Evolutionary conservation across 1,139 yeast genomes (phyloP), one percentile per base, ranked within the genome.

Genomic region (Yamadazyma pseudoaaseri): DNA sequence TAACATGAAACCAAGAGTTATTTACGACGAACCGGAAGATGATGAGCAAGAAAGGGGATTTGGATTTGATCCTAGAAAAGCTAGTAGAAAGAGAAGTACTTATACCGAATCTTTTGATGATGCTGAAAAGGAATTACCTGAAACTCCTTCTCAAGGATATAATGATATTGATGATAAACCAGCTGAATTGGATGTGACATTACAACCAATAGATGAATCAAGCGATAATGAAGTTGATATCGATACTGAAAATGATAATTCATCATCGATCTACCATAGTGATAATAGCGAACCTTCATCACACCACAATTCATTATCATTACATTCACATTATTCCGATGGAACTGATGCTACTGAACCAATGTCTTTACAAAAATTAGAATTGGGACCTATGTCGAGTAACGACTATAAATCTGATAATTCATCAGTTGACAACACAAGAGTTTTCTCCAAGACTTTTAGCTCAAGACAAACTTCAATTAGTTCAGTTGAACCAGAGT

Each of bases 221-320:
- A 65, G 57, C 25, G 51, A 47, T 35, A 58, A 52, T 38, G 67
- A 56, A 29, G 51, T 54, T 18, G 34, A 33, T n/a, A 12, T 20
- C 11, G 26, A 25, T 26, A 18, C 27, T 11, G 47, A 43, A 27
- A 57, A 56, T 39, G 70, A 61, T 35, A 57, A 57, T 36, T 49
- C 54, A 23, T 55, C 68, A 16, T 62, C 70, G 12, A 61, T 58
- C 35, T 65, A 68, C 39, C 66, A 60, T 20, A 57, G 64, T 40
- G 66, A 60, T 33, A 35, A 41, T 27, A 39, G 39, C 33, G 65
- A 57, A 35, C 61, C 54, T 30, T 46, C 54, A 3, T 57, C 65
- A 22, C 60, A 70, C 5, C 64, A 69, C 31, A 63, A 70, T 8
- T 55, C 68, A 13, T 62, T 68, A 41, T 69, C 74, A 1, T 65